phyloP scores from a whole-genome alignment of 768 basidiomycete species.

The Floccularia luteovirens region DNA sequence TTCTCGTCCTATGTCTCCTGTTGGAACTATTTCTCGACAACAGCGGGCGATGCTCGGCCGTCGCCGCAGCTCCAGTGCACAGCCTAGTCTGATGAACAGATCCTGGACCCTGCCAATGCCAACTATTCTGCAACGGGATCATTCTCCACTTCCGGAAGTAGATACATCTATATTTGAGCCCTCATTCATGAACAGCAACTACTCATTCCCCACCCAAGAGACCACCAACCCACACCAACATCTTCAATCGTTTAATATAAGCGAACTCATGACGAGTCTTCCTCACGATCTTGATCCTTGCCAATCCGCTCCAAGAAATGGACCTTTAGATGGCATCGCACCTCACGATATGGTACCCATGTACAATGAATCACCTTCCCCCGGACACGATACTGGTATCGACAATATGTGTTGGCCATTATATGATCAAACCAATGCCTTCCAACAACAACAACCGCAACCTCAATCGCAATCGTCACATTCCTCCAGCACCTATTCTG shows the following conservation, averaged over 20 bases:
- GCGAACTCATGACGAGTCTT: constrained; percentile 14
- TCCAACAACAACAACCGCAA: not conserved
- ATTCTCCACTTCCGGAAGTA: constrained; percentile 40
- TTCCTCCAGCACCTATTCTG: constrained; percentile 20
- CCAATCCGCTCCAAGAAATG: constrained; percentile 11
- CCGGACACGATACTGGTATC: not conserved
- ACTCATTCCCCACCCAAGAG: constrained; percentile 15
- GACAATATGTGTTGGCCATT: not conserved
- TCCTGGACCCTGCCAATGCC: constrained; percentile 24
- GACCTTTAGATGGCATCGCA: constrained; percentile 17
- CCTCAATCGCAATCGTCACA: not conserved
- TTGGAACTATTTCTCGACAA: constrained; percentile 22
- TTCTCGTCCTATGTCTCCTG: constrained; percentile 32
- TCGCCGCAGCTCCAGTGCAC: constrained; percentile 42
- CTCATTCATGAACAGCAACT: constrained; percentile 21
- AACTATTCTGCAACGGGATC: constrained; percentile 29
- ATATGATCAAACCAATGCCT: not conserved
- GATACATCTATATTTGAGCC: constrained; percentile 41
- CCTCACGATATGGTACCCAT: constrained; percentile 9
- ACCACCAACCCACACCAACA: constrained; percentile 3
- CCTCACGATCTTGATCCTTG: constrained; percentile 15
- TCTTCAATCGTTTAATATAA: constrained; percentile 4
- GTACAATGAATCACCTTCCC: constrained; percentile 7
- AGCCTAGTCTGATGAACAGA: constrained; percentile 25
- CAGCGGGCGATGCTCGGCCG: constrained; percentile 33